Percentiles rank a stretch among this genome's conserved stretches.
These are phyloP conservation scores for Epichloe bromicola DNA, from an alignment of 2,329 filamentous ascomycete genomes.

Conservation along the genomic window DNA sequence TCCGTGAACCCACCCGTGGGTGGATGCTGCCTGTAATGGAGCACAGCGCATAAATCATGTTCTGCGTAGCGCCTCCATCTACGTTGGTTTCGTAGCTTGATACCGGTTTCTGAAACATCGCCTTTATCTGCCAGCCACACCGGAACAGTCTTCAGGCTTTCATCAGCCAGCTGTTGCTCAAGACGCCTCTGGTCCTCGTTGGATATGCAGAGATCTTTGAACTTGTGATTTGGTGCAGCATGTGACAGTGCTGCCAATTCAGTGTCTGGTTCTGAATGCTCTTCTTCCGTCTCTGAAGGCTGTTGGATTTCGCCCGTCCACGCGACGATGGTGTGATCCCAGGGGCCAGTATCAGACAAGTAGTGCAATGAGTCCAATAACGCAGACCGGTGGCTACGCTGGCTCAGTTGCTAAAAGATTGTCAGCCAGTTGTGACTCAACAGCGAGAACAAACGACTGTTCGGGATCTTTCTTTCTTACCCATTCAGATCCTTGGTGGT, in stretches of 20 bases:
- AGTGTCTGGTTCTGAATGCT: background rate
- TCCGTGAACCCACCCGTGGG: conserved; percentile 72
- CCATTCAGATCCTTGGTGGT: background rate
- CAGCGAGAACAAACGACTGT: no score
- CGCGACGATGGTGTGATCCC: conserved; percentile 83
- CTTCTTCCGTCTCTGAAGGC: conserved; percentile 12
- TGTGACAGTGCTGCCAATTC: background rate
- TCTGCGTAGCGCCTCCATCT: conserved; percentile 85
- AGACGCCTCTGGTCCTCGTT: conserved; percentile 55
- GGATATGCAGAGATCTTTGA: conserved; percentile 27
- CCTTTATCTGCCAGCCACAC: conserved; percentile 77
- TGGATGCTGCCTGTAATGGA: conserved; percentile 90
- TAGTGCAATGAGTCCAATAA: conserved; percentile 82
- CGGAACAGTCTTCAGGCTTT: conserved; percentile 66
- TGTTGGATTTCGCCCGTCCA: conserved; percentile 76
- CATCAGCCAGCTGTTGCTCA: conserved; percentile 57
- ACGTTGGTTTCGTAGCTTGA: conserved; percentile 64
- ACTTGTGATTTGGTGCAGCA: background rate
- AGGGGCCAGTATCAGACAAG: conserved; percentile 68
- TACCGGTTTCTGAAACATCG: conserved; percentile 34
- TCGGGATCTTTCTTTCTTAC: background rate
- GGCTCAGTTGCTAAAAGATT: conserved; percentile 1
- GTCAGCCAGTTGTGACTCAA: background rate
- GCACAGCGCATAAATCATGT: conserved; percentile 78
- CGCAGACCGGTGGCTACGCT: conserved; percentile 70